Conservation (phyloP, 805 yeast species). For the Monosporozyma solicola region DNA sequence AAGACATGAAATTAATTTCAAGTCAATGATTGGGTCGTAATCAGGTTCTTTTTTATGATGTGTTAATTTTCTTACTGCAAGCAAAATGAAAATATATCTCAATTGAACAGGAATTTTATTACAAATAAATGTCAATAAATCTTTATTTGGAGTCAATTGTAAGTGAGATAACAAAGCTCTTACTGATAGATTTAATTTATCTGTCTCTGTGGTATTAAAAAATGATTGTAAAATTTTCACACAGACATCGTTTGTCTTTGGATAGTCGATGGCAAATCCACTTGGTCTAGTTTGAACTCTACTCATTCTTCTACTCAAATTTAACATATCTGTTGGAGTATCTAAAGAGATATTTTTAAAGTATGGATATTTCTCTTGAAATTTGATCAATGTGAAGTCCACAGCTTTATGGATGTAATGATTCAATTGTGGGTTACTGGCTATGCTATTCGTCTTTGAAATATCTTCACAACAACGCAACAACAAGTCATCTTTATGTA, state of each 20-base stretch:
- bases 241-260: conserved; percentile 26
- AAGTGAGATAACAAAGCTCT: conserved; percentile 42
- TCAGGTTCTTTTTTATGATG: conserved; percentile 4
- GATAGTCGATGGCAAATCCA: conserved; percentile 20
- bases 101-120: conserved; percentile 75
- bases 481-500: conserved; percentile 24
- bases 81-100: conserved; percentile 53
- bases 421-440: conserved; percentile 23
- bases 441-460: conserved; percentile 23
- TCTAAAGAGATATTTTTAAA: conserved; percentile 11
- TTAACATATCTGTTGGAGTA: conserved; percentile 4
- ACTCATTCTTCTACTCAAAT: conserved; percentile 20
- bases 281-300: conserved; percentile 24
- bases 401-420: conserved; percentile 22
- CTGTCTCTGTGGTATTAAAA: conserved; percentile 54
- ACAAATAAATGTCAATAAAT: conserved; percentile 54
- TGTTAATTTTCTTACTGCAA: conserved; percentile 33
- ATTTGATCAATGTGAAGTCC: conserved; percentile 15
- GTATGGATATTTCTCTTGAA: conserved; percentile 22
- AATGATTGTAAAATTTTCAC: conserved; percentile 42
- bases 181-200: conserved; percentile 52
- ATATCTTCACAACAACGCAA: conserved; percentile 27
- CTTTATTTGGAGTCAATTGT: conserved; percentile 27
- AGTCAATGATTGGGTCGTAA: conserved; percentile 17
- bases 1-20: conserved; percentile 45